Base-by-base conservation (phyloP, 129 eudicot genomes). In the Flaveria ramosissima region DNA sequence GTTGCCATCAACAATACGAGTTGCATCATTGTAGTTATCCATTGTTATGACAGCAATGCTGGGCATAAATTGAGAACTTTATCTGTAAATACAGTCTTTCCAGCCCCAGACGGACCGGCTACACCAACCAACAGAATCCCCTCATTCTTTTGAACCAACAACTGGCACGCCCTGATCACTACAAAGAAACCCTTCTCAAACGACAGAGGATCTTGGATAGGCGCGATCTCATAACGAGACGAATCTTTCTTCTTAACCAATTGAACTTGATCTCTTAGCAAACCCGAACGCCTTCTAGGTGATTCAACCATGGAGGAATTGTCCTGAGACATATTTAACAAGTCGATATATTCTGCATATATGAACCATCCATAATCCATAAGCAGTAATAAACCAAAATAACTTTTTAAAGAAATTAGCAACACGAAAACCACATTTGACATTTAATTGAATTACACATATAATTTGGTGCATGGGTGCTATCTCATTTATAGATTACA, bases 81-180 rank as follows among this genome's bases (percentile, higher is more conserved):
- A 79, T 94, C 99, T 0, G 97, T 94, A 42, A 94, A 91, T 1
- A 89, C 93, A 9, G 99, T 91, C 85, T 94, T 94, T 39, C 99
- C 99, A 47, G 99, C 96, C 13, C 99, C 99, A 2, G 99, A 94
- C n/a, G 99, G 97, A 43, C 99, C 99, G 9, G 99, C 99, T 42
- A 94, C 88, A 52, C 99, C 99, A 7, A 94, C 99, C 52, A 94
- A 84, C 51, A 89, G 53, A 43, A 94, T 91, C 10, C 99, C 99
- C 21, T 94, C 97, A 62, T 94, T 94, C 77, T 86, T 89, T 73
- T 94, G 97, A 63, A 90, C 93, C 85, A 94, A 80, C 75, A 91
- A 78, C 71, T 94, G 97, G 84, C 99, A 94, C 30, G 99, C 99
- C 72, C 97, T 89, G 43, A 91, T 85, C n/a, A 94, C 91, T 16